Base-by-base conservation (phyloP, 2,329 filamentous ascomycete genomes). In the Dichotomopilus funicola region DNA sequence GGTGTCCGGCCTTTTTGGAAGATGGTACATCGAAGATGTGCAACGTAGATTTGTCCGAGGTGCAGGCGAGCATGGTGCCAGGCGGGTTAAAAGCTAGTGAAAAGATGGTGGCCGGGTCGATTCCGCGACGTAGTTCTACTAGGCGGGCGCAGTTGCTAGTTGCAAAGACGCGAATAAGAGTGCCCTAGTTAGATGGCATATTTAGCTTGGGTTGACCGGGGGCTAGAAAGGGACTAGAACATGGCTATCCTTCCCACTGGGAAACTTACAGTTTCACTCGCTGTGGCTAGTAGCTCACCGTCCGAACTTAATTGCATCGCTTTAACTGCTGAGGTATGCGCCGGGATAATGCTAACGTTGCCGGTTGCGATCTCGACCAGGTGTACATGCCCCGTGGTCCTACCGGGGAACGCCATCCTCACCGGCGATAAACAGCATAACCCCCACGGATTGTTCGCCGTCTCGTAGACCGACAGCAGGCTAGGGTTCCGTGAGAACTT, bases 11-110 rank as follows among this genome's bases (percentile, higher is more conserved):
- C 59, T 72, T 74, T 50, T 74, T 75, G 7, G 76, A 73, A 57
- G 81, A 79, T 4, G 87, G 86, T 1, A 96, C 78, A 66, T 97
- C 91, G 67, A 96, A 99, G 40, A 99, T 81, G 71, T 99, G 94
- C 9, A 99, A 78, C 0, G 91, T 99, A 5, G 89, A 91, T 72
- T 97, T 99, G 76, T 99, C 94, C 1, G 91, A 96, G 1, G 92
- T 97, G 59, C 91, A 92, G 33, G 94, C 94, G 9, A 97, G 79
- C 67, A 91, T 80, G 44, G 79, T 82, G 51, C 87, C 88, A 0
- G 85, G 85, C 0, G 91, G 91, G 19, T 89, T 95, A 69, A 99
- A 94, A 9, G 87, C 86, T 9, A 99, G 77, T 1, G 89, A 92
- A 72, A 89, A 96, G 62, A 97, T 88, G 53, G 85, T 84, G 12